Percentiles rank a stretch among this genome's conserved stretches.
Conservation (phyloP, 768 basidiomycete species). For the Mycena amicta region DNA sequence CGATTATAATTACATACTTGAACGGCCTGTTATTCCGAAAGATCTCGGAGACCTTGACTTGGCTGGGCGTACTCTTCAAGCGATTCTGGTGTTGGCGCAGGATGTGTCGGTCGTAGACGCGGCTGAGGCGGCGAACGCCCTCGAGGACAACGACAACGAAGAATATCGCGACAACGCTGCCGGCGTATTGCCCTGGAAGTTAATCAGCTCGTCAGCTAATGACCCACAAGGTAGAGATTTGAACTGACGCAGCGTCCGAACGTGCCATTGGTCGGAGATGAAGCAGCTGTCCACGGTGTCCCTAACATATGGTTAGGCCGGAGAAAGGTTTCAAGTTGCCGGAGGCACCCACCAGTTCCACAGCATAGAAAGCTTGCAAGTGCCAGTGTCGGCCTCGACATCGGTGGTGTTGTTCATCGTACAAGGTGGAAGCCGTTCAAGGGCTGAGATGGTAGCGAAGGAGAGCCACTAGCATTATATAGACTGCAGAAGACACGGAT, state of each 20-base stretch:
- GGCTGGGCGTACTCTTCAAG: not conserved
- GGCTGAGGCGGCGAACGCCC: slow-evolving; percentile 5
- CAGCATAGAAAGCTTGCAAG: slow-evolving; percentile 18
- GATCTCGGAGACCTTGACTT: not conserved
- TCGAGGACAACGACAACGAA: slow-evolving; percentile 13
- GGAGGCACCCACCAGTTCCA: slow-evolving; percentile 16
- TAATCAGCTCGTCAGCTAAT: not conserved
- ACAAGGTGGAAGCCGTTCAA: too few relatives aligned
- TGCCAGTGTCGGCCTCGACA: not conserved
- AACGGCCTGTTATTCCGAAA: not conserved
- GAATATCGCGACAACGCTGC: slow-evolving; percentile 11
- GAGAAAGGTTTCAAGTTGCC: not conserved
- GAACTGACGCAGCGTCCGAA: slow-evolving; percentile 5
- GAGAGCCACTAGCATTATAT: too few relatives aligned
- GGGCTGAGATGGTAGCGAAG: too few relatives aligned
- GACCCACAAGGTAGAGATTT: not conserved
- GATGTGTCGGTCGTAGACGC: slow-evolving; percentile 15
- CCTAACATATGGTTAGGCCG: not conserved
- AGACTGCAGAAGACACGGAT: slow-evolving; percentile 6
- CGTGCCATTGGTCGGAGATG: slow-evolving; percentile 17
- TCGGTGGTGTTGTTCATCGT: slow-evolving; percentile 3
- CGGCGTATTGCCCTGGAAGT: slow-evolving; percentile 13
- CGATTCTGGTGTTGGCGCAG: slow-evolving; percentile 12
- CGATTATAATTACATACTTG: not conserved
- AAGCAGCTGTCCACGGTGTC: slow-evolving; percentile 18